These are phyloP conservation scores for Rhodomyrtus tomentosa DNA, from an alignment of 345 rosid genomes.

Conservation along the genomic window DNA sequence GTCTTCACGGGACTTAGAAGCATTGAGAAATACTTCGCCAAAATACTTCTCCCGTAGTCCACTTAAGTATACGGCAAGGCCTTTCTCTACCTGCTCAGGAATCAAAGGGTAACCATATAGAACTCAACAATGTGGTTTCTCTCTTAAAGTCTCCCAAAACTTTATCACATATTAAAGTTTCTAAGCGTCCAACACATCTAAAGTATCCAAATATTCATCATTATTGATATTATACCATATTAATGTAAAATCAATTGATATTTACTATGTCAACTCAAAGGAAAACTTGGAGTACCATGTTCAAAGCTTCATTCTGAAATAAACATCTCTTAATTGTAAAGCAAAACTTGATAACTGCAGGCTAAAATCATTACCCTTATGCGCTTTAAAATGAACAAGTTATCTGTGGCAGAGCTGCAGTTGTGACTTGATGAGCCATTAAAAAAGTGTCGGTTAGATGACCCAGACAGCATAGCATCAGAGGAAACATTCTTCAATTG, in stretches of 20 bases:
- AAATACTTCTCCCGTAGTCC: slow-evolving; percentile 92
- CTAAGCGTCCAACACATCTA: not conserved
- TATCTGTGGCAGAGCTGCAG: slow-evolving; percentile 29
- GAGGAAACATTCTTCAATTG: slow-evolving; percentile 24
- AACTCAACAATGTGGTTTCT: not conserved
- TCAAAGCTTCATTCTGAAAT: not conserved
- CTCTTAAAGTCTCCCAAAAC: not conserved
- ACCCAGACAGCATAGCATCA: slow-evolving; percentile 11
- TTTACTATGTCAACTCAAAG: not conserved
- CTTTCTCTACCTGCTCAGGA: slow-evolving; percentile 77
- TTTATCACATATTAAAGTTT: not conserved
- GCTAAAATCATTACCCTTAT: slow-evolving; percentile 51
- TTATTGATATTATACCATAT: not conserved
- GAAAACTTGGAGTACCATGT: not conserved
- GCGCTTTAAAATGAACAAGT: slow-evolving; percentile 73
- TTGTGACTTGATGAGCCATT: slow-evolving; percentile 24
- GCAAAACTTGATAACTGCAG: not conserved
- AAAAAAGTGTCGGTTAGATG: slow-evolving; percentile 14
- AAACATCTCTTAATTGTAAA: not conserved
- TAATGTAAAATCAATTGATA: not conserved
- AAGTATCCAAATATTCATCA: not conserved
- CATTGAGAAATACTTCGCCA: slow-evolving; percentile 79
- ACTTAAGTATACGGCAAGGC: slow-evolving; percentile 65
- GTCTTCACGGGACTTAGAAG: slow-evolving; percentile 38
- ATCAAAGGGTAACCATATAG: not conserved